phyloP scores from a whole-genome alignment of 345 rosid genomes.

The Lenwebbia sp. region DNA sequence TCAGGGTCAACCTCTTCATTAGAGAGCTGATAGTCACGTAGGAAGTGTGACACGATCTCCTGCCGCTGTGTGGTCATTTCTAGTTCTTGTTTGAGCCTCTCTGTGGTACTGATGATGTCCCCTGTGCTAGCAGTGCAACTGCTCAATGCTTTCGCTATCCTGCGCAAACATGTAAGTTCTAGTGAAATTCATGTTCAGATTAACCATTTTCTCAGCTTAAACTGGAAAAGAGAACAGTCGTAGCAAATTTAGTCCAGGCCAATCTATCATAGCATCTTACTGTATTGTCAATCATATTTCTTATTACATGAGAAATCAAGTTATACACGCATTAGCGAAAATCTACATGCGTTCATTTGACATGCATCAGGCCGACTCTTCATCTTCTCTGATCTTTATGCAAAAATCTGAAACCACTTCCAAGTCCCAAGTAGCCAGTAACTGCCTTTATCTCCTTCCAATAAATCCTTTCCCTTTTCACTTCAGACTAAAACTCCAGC shows the following conservation, averaged over 20 bases:
- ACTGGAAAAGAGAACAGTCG: neutral
- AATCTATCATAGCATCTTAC: neutral
- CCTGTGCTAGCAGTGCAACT: conserved; percentile 84
- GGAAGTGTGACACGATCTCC: conserved; percentile 88
- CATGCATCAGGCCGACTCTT: neutral
- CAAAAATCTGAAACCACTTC: neutral
- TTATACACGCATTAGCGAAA: neutral
- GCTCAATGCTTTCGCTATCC: conserved; percentile 76
- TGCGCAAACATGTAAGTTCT: conserved; percentile 4
- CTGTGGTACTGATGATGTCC: conserved; percentile 81
- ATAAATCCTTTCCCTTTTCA: neutral
- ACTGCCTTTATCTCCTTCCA: neutral
- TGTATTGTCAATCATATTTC: neutral
- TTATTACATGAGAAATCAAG: neutral
- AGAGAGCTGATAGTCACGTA: conserved; percentile 92
- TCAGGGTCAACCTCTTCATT: conserved; percentile 56
- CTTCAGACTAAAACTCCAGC: neutral
- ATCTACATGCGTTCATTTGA: neutral
- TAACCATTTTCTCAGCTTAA: neutral
- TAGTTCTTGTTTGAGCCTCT: conserved; percentile 89
- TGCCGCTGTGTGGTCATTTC: conserved; percentile 86
- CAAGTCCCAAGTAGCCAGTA: neutral
- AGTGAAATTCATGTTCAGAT: neutral
- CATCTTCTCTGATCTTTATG: neutral
- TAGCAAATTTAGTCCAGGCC: neutral